These are phyloP conservation scores for Rhexocercosporidium sp. DNA, from an alignment of 2,329 filamentous ascomycete genomes.

Conservation along the genomic window DNA sequence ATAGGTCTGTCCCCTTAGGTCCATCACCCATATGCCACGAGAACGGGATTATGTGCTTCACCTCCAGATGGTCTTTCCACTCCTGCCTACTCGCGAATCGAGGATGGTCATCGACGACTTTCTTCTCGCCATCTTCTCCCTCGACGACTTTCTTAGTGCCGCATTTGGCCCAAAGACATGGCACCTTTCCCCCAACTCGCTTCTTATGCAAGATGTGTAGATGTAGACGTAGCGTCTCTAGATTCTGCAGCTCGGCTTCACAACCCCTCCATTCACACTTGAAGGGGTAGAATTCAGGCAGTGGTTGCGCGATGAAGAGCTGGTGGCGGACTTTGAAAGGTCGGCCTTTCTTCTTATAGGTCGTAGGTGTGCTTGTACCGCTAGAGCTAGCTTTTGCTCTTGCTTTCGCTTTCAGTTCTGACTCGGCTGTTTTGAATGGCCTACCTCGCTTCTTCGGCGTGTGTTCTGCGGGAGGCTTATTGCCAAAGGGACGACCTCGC, in stretches of 20 bases:
- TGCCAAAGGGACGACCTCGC: constrained; percentile 10
- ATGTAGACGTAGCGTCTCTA: constrained; percentile 62
- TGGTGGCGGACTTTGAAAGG: constrained; percentile 20
- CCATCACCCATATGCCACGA: constrained; percentile 67
- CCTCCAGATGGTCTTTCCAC: constrained; percentile 58
- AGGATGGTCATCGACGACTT: constrained; percentile 13
- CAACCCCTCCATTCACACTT: constrained; percentile 65
- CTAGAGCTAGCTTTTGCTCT: constrained; percentile 22
- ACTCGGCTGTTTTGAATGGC: constrained; percentile 28
- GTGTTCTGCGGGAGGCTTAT: not conserved
- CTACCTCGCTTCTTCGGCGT: constrained; percentile 31
- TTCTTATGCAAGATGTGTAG: constrained; percentile 55
- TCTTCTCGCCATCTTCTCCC: constrained; percentile 26
- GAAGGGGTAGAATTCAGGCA: constrained; percentile 56
- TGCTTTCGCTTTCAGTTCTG: constrained; percentile 22
- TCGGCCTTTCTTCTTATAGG: constrained; percentile 26
- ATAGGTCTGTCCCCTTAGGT: constrained; percentile 49
- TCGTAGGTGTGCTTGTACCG: not conserved
- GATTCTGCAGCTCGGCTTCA: constrained; percentile 65
- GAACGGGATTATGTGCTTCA: constrained; percentile 57
- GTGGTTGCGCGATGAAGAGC: constrained; percentile 20
- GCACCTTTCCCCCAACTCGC: constrained; percentile 37
- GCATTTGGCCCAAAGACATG: constrained; percentile 50
- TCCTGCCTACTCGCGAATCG: constrained; percentile 36
- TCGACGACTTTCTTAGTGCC: constrained; percentile 25